Conservation (phyloP, 176 grass and related monocot species). For the Urochloa ruziziensis region DNA sequence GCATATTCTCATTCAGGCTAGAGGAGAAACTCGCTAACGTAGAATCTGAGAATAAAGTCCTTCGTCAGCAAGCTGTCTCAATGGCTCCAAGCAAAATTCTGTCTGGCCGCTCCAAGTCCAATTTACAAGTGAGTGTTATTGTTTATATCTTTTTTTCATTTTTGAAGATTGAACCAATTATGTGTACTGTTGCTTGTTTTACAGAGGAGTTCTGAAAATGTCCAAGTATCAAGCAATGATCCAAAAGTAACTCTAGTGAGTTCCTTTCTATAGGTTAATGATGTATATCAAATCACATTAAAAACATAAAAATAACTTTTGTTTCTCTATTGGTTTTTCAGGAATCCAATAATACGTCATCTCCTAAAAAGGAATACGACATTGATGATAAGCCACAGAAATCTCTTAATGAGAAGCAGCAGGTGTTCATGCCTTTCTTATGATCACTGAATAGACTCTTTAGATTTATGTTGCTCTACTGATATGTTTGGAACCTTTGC, state of each 20-base stretch:
- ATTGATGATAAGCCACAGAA: slow-evolving; percentile 93
- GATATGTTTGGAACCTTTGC: slow-evolving; percentile 20
- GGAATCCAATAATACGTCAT: slow-evolving; percentile 59
- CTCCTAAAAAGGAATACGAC: slow-evolving; percentile 77
- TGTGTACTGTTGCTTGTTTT: slow-evolving; percentile 38
- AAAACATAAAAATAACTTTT: background rate
- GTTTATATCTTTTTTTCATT: background rate
- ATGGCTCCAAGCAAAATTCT: slow-evolving; percentile 93
- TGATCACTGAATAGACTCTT: background rate
- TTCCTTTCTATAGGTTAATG: background rate
- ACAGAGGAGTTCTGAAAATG: slow-evolving; percentile 84
- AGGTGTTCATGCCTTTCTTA: slow-evolving; percentile 45
- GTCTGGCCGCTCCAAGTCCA: slow-evolving; percentile 91
- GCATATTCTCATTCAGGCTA: slow-evolving; percentile 60
- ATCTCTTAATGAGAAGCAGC: slow-evolving; percentile 96
- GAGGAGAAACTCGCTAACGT: slow-evolving; percentile 97
- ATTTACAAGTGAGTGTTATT: slow-evolving; percentile 66
- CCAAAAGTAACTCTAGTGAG: slow-evolving; percentile 63
- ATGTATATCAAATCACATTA: background rate
- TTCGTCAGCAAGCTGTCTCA: slow-evolving; percentile 96
- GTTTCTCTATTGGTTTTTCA: slow-evolving; percentile 30
- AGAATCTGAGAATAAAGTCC: slow-evolving; percentile 99
- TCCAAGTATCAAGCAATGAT: slow-evolving; percentile 49
- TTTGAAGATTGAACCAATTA: slow-evolving; percentile 10
- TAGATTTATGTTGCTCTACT: slow-evolving; percentile 16